Conservation (phyloP, 2,329 filamentous ascomycete species). For the Pseudocercospora eumusae region DNA sequence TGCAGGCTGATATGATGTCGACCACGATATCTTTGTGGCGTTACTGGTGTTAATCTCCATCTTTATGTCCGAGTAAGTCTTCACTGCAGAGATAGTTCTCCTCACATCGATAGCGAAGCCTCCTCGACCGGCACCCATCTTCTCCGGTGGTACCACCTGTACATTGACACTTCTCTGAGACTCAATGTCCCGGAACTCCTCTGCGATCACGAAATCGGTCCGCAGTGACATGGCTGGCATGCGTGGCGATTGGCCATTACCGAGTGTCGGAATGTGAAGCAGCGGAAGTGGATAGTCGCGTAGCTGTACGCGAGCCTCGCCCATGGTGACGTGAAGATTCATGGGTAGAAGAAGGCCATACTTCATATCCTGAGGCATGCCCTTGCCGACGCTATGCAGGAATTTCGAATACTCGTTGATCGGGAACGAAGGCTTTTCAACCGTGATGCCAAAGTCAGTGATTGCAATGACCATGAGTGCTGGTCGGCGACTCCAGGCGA, state of each 20-base stretch:
- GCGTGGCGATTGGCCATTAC: slow-evolving; percentile 74
- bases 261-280: slow-evolving; percentile 82
- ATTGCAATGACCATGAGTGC: slow-evolving; percentile 78
- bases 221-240: slow-evolving; percentile 79
- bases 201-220: slow-evolving; percentile 92
- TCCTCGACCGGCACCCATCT: slow-evolving; percentile 56
- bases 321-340: slow-evolving; percentile 85
- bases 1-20: slow-evolving; percentile 93
- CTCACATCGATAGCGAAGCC: slow-evolving; percentile 83
- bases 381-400: slow-evolving; percentile 88
- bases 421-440: slow-evolving; percentile 93
- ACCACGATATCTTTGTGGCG: slow-evolving; percentile 94
- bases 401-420: slow-evolving; percentile 79
- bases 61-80: slow-evolving; percentile 90
- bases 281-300: slow-evolving; percentile 93
- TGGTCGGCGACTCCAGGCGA: slow-evolving; percentile 82
- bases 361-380: slow-evolving; percentile 87
- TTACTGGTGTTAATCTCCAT: slow-evolving; percentile 91
- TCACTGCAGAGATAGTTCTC: slow-evolving; percentile 89
- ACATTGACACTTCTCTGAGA: slow-evolving; percentile 80
- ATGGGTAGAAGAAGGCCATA: slow-evolving; percentile 89
- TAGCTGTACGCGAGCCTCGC: slow-evolving; percentile 81
- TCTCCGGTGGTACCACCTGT: slow-evolving; percentile 75
- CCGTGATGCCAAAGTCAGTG: slow-evolving; percentile 77
- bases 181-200: slow-evolving; percentile 81